A percentile compares a stretch with the other conserved stretches of the same genome.
Evolutionary conservation across 1,139 yeast species (phyloP).

Genomic region (Taiozyma sp.): DNA sequence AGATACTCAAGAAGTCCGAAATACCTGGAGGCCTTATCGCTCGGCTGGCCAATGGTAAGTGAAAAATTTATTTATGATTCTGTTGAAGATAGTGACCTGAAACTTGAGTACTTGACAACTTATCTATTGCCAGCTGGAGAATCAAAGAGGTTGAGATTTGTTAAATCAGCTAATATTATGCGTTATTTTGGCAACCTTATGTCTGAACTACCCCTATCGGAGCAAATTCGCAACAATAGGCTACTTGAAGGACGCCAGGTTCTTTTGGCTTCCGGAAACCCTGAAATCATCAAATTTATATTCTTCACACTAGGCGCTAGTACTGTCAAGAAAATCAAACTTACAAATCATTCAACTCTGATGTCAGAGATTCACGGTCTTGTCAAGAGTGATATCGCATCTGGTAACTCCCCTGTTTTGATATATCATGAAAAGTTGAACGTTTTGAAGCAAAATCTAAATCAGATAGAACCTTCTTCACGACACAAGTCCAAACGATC

Average conservation of each 20-base stretch:
- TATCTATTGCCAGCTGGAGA: constrained; percentile 76
- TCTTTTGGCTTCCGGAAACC: constrained; percentile 30
- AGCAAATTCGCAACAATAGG: constrained; percentile 38
- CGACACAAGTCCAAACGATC: constrained; percentile 4
- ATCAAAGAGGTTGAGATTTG: constrained; percentile 10
- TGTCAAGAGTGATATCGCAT: not conserved
- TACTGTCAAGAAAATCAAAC: constrained; percentile 15
- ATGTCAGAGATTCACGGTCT: not conserved
- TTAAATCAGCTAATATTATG: constrained; percentile 33
- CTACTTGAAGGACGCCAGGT: constrained; percentile 32
- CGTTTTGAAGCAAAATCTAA: constrained; percentile 3
- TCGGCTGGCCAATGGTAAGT: constrained; percentile 87
- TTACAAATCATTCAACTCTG: constrained; percentile 12
- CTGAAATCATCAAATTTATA: constrained; percentile 39
- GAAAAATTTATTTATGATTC: constrained; percentile 57
- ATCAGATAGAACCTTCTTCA: not conserved
- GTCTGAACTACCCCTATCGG: constrained; percentile 23
- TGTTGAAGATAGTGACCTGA: constrained; percentile 26
- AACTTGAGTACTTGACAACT: constrained; percentile 37
- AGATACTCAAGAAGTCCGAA: constrained; percentile 63
- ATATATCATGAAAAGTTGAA: constrained; percentile 15
- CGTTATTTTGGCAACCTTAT: constrained; percentile 34
- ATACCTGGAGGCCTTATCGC: constrained; percentile 77
- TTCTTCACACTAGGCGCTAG: constrained; percentile 45
- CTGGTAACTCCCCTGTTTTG: constrained; percentile 2